Evolutionary conservation across 495 filamentous ascomycete genomes (phyloP).

Genomic region (Xanthoparmelia taractica): DNA sequence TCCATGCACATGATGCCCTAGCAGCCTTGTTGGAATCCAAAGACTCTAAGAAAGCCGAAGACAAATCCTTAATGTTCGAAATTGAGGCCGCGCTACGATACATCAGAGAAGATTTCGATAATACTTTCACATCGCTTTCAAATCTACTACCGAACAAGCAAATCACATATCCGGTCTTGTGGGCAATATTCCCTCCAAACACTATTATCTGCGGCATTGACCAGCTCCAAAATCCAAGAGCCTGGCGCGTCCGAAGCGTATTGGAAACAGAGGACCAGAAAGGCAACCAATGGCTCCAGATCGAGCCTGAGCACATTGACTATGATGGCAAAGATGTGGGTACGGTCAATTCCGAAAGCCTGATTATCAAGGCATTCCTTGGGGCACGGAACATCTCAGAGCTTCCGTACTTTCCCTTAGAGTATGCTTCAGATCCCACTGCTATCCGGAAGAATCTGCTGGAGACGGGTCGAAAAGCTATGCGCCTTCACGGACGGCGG

Average conservation of each 20-base stretch:
- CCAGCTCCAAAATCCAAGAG: not conserved
- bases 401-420: not conserved
- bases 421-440: not conserved
- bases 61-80: not conserved
- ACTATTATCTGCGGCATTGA: not conserved
- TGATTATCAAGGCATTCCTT: too few species aligned
- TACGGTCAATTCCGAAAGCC: not conserved
- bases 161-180: not conserved
- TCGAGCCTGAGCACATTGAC: conserved; percentile 4
- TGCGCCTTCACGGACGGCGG: not conserved
- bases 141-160: not conserved
- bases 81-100: not conserved
- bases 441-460: not conserved
- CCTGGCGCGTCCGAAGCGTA: not conserved
- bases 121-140: not conserved
- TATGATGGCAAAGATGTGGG: not conserved
- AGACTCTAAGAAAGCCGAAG: not conserved
- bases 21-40: not conserved
- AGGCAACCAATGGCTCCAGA: not conserved
- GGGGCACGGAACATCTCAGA: conserved; percentile 2
- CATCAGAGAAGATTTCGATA: not conserved
- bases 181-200: not conserved
- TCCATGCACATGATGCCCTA: not conserved
- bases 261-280: not conserved
- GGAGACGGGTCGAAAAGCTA: not conserved